These are phyloP conservation scores for Allium cepa DNA, from an alignment of 106 monocot species.

Conservation along the genomic window DNA sequence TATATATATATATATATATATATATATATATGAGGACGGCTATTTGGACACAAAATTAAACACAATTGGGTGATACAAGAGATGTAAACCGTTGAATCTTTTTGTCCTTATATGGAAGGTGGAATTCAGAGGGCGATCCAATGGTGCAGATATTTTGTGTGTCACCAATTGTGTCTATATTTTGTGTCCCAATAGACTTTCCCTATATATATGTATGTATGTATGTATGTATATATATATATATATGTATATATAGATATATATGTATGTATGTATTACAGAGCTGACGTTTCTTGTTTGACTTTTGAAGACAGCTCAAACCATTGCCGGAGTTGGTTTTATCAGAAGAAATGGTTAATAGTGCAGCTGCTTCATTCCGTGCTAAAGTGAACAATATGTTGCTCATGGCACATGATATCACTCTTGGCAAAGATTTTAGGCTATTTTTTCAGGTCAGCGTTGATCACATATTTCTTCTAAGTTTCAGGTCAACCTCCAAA, in stretches of 20 bases:
- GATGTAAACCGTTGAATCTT: too few species aligned
- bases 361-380: conserved; percentile 86
- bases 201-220: too few species aligned
- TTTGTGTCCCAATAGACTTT: too few species aligned
- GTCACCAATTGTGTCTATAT: too few species aligned
- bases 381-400: conserved; percentile 81
- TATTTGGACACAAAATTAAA: too few species aligned
- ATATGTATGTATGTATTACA: background rate
- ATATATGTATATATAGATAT: too few species aligned
- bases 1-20: background rate
- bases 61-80: too few species aligned
- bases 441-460: conserved; percentile 71
- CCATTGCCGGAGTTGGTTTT: conserved; percentile 89
- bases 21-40: too few species aligned
- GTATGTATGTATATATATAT: background rate
- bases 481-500: too few species aligned
- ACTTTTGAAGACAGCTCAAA: conserved; percentile 44
- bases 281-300: background rate
- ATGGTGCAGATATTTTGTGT: too few species aligned
- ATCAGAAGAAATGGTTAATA: conserved; percentile 98
- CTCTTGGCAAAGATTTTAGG: conserved; percentile 83
- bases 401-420: conserved; percentile 94
- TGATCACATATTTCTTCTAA: background rate
- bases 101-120: too few species aligned
- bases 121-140: too few species aligned